A percentile compares a stretch with the other conserved stretches of the same genome.
phyloP scores from a whole-genome alignment of 202 grass and related monocot genomes.

The Schoenoplectus triqueter region DNA sequence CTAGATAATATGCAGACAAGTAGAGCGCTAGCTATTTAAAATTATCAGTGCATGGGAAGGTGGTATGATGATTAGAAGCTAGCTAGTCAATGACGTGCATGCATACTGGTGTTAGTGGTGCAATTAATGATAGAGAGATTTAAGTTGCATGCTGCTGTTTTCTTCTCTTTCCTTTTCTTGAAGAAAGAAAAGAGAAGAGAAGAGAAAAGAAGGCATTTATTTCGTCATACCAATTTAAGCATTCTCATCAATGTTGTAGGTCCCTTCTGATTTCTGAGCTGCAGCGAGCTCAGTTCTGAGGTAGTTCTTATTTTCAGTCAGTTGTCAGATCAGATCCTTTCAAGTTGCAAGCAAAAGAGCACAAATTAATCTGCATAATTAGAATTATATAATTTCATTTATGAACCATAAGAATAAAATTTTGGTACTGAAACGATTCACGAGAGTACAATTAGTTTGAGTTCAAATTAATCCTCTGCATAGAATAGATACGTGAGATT shows the following conservation, averaged over 20 bases:
- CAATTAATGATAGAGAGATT: neutral
- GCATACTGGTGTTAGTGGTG: neutral
- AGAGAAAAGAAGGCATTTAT: neutral
- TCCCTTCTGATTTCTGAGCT: neutral
- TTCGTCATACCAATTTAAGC: conserved; percentile 18
- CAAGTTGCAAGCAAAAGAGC: neutral
- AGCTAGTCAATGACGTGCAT: neutral
- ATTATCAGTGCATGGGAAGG: neutral
- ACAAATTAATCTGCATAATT: neutral
- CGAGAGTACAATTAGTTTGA: no score
- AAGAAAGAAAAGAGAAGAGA: neutral
- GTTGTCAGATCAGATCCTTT: neutral
- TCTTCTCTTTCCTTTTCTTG: conserved; percentile 19
- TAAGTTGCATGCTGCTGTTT: neutral
- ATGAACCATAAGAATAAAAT: neutral
- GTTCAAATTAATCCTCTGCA: neutral
- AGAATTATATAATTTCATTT: neutral
- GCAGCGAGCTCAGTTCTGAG: no score
- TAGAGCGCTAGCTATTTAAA: no score
- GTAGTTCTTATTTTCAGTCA: neutral
- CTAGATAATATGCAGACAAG: no score
- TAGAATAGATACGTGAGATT: neutral
- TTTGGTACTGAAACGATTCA: neutral
- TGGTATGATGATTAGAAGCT: no score
- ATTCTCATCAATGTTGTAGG: conserved; percentile 24